A percentile compares a stretch with the other conserved stretches of the same genome.
phyloP scores from a whole-genome alignment of 2,329 filamentous ascomycete genomes.

The Ascochyta fabae region DNA sequence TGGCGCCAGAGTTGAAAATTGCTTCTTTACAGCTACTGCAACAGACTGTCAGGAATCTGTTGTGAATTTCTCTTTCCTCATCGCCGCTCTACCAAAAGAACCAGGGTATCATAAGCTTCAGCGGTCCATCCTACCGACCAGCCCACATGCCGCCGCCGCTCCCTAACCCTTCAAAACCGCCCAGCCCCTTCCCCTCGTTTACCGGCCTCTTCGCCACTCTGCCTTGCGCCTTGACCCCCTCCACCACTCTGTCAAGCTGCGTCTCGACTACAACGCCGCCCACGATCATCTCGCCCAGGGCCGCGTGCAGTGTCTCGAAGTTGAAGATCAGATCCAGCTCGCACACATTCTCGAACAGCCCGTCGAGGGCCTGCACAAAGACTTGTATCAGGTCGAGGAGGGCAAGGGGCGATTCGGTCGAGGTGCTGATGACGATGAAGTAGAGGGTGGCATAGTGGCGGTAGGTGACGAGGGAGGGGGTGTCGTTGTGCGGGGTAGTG shows the following conservation, averaged over 20 bases:
- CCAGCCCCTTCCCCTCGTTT: constrained; percentile 64
- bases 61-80: no score
- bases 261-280: constrained; percentile 95
- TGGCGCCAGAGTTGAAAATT: no score
- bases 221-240: constrained; percentile 78
- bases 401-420: constrained; percentile 92
- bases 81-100: no score
- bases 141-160: constrained; percentile 43
- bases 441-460: constrained; percentile 97
- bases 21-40: no score
- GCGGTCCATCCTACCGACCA: constrained; percentile 29
- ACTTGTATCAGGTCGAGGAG: constrained; percentile 97
- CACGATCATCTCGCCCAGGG: constrained; percentile 91
- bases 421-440: constrained; percentile 97
- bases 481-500: constrained; percentile 76
- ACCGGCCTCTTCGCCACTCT: constrained; percentile 79
- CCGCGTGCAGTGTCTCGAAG: constrained; percentile 93
- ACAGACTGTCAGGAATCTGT: no score
- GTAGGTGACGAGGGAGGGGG: constrained; percentile 94
- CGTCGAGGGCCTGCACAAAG: constrained; percentile 93
- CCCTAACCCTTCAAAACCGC: constrained; percentile 36
- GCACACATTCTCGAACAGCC: constrained; percentile 97
- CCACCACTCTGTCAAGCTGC: constrained; percentile 83
- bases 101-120: no score
- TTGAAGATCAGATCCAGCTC: constrained; percentile 99